Conservation (phyloP, 495 filamentous ascomycete species). For the Penicillium antarcticum region DNA sequence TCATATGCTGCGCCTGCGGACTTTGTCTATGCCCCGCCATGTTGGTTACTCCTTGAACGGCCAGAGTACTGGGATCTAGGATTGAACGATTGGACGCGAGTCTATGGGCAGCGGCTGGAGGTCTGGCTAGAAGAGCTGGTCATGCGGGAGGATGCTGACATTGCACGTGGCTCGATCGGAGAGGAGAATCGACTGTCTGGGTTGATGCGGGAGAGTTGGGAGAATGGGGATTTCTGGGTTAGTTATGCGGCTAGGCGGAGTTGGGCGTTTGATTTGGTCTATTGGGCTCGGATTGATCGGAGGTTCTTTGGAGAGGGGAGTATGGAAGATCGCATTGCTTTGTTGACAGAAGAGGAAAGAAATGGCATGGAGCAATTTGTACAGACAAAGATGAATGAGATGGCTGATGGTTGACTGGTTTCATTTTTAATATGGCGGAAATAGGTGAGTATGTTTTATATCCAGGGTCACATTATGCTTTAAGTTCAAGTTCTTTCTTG, state of each 20-base stretch:
- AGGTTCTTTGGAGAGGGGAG: slow-evolving; percentile 1
- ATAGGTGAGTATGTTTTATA: too few species aligned
- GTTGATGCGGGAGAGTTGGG: neutral
- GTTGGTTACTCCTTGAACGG: slow-evolving; percentile 23
- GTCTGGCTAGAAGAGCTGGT: neutral
- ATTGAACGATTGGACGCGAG: neutral
- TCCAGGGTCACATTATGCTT: too few species aligned
- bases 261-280: slow-evolving; percentile 3
- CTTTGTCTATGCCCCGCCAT: slow-evolving; percentile 21
- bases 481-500: too few species aligned
- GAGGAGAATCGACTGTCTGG: neutral
- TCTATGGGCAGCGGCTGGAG: neutral
- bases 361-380: neutral
- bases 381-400: neutral
- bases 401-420: neutral
- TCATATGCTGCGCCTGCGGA: slow-evolving; percentile 21
- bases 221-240: slow-evolving; percentile 2
- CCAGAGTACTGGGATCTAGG: slow-evolving; percentile 14
- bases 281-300: slow-evolving; percentile 2
- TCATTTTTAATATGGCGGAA: too few species aligned
- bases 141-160: neutral
- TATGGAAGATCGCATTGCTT: neutral
- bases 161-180: neutral
- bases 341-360: slow-evolving; percentile 3
- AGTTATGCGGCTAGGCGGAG: slow-evolving; percentile 4